Evolutionary conservation across 148 eudicot genomes (phyloP), one percentile per base, ranked within the genome.

Genomic region (Cornus kousa): DNA sequence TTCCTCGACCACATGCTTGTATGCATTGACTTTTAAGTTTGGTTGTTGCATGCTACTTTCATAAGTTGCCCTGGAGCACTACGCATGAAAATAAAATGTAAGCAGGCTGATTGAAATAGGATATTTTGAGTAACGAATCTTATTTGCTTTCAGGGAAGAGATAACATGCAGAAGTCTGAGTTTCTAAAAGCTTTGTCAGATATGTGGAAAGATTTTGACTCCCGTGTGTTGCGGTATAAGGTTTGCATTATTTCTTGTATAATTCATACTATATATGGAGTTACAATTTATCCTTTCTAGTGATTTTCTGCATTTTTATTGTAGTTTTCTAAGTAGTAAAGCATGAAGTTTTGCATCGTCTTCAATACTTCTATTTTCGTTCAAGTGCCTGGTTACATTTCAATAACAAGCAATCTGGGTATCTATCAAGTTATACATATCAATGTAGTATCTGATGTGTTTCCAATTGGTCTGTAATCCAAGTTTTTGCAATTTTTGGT

Each of bases 161-260:
- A 96, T 74, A 96, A 96, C 90, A 96, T 93, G 95, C 99, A 96
- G 78, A 96, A 96, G 87, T 85, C 99, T 10, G 98, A 96, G 83
- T 96, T 96, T 81, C 77, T 96, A 53, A 96, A 94, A 86, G 99
- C 99, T 9, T 86, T 96, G 80, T 87, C 94, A 7, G 98, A 92
- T 77, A 93, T 96, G 99, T 96, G 99, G 99, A 96, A 96, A 73
- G 99, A 96, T 89, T 96, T 96, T 82, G 99, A 96, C 79, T 82
- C 95, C 73, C 94, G 99, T 82, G 95, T 96, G 48, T 81, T 96
- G 91, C 98, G 98, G 74, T 96, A 93, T 78, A 96, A 96, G 99
- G 99, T 96, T 80, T 81, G 95, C 73, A 20, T 40, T 72, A 70
- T 72, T 71, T 14, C 28, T 74, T 71, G 23, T 19, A 59, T 71